Evolutionary conservation across 139 green algal species (phyloP).

Genomic region (Volvox reticuliferus): DNA sequence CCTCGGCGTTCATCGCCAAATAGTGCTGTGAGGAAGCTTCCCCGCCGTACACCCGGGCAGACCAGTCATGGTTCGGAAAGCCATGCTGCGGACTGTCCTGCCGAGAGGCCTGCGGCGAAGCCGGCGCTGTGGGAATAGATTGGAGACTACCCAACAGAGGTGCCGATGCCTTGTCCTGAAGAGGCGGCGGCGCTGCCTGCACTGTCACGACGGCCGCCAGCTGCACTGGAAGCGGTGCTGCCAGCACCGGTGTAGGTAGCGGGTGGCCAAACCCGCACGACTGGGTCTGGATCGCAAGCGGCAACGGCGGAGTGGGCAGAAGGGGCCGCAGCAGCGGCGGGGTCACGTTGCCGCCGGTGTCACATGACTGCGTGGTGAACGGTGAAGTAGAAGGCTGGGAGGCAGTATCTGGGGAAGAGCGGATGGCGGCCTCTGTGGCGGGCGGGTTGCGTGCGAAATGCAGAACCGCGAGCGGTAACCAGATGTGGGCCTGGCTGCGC

Average conservation of each 20-base stretch:
- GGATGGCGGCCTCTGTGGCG: neutral
- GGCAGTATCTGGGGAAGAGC: neutral
- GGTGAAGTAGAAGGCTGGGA: neutral
- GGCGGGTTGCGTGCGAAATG: constrained; percentile 43
- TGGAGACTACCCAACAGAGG: neutral
- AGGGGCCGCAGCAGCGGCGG: neutral
- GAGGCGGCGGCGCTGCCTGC: neutral
- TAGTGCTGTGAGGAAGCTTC: neutral
- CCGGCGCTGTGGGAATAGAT: neutral
- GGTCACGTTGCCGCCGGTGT: neutral
- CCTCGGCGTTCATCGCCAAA: neutral
- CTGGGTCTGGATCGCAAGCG: neutral
- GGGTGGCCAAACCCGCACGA: neutral
- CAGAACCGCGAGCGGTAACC: constrained; percentile 9
- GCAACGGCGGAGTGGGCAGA: neutral
- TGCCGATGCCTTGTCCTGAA: neutral
- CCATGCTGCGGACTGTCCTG: neutral
- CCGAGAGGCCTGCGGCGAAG: neutral
- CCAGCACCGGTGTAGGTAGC: neutral
- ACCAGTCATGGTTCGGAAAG: neutral
- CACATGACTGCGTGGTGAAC: neutral
- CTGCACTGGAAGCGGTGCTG: neutral
- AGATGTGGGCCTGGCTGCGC: constrained; percentile 19
- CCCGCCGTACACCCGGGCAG: too few relatives aligned
- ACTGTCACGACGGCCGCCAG: neutral